A percentile compares a stretch with the other conserved stretches of the same genome.
These are phyloP conservation scores for Tubosaeta sp. DNA, from an alignment of 768 basidiomycete genomes.

Conservation along the genomic window DNA sequence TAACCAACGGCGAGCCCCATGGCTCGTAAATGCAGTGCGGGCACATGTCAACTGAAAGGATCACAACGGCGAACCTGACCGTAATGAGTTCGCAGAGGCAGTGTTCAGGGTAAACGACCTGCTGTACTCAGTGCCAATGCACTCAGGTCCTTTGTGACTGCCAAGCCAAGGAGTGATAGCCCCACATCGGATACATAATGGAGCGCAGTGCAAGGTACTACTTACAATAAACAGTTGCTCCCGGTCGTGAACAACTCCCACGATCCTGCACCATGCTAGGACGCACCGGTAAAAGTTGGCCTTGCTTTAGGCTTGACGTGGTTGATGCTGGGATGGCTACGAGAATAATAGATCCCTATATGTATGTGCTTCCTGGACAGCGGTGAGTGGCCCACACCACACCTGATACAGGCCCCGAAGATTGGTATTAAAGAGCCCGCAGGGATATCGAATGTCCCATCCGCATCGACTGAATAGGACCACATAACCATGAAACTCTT, in stretches of 20 bases:
- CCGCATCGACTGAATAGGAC: not conserved
- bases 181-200: not conserved
- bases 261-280: not conserved
- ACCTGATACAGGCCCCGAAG: not conserved
- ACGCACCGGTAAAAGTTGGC: conserved; percentile 8
- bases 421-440: not conserved
- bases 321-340: not conserved
- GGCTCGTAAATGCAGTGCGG: not conserved
- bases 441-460: not conserved
- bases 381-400: not conserved
- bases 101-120: conserved; percentile 5
- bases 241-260: not conserved
- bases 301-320: conserved; percentile 1
- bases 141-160: not conserved
- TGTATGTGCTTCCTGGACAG: not conserved
- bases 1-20: not conserved
- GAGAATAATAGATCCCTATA: not conserved
- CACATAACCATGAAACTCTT: conserved; percentile 5
- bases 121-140: not conserved
- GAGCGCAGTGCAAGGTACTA: not conserved
- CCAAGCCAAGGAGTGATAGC: not conserved
- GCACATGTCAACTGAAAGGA: not conserved
- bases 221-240: not conserved
- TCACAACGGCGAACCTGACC: not conserved
- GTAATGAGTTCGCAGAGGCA: not conserved